A percentile compares a stretch with the other conserved stretches of the same genome.
phyloP scores from a whole-genome alignment of 2,329 filamentous ascomycete genomes.

The Cordyceps cicadae region DNA sequence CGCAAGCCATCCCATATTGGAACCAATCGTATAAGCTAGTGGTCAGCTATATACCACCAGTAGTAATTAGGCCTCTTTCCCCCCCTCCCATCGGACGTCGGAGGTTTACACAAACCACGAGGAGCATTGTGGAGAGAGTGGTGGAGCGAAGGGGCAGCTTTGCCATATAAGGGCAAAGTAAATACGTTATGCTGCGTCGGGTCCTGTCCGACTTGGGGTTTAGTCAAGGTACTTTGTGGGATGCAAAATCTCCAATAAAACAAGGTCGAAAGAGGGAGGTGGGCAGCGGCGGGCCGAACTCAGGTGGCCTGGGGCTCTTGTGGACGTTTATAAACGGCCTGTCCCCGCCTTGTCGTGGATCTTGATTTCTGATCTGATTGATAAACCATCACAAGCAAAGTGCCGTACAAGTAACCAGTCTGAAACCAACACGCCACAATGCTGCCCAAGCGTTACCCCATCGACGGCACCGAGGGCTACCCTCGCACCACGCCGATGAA shows the following conservation, averaged over 20 bases:
- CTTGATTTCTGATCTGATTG: background rate
- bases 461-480: conserved; percentile 10
- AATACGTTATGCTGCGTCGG: no score
- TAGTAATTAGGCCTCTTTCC: no score
- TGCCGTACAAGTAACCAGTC: background rate
- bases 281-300: background rate
- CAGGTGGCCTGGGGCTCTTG: background rate
- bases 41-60: background rate
- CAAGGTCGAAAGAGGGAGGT: background rate
- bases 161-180: no score
- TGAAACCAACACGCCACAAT: background rate
- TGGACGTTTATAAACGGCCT: background rate
- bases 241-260: no score
- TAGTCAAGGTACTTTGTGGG: no score
- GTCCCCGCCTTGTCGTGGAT: background rate
- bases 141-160: no score
- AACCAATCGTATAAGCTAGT: background rate
- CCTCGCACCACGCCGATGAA: conserved; percentile 9
- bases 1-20: no score
- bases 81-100: no score
- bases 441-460: conserved; percentile 3
- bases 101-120: no score
- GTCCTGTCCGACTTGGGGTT: no score
- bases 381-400: background rate
- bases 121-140: no score